Evolutionary conservation across 2,329 filamentous ascomycete species (phyloP), one percentile per base, ranked within the genome.

Genomic region (Cytospora chrysosperma): DNA sequence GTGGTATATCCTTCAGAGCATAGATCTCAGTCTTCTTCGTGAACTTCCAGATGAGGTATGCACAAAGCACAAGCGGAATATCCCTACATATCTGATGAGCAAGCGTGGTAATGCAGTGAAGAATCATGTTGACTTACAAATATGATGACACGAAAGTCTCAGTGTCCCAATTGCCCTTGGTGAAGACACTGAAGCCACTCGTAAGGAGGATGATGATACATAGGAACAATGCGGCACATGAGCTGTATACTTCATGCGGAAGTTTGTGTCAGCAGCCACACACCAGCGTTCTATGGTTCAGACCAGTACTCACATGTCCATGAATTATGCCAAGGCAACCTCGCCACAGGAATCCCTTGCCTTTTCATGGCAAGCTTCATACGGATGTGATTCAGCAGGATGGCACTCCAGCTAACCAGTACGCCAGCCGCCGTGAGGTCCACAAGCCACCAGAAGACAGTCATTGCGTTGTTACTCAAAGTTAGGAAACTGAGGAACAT

Each of bases 171-270:
- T 84, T 82, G 2, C 85, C 85, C 40, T 74, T 75, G 1, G 84
- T 86, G 64, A 89, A 89, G 4, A 85, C 83, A 2, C 77, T 70
- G 68, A 92, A 92, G 0, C 89, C 89, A 43, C 86, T 85, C 4
- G 90, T 92, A 49, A 92, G 78, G 4, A 93, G 76, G 65, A 92
- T 88, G 49, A 89, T 73, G 30, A 87, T 76, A 70, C 82, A 85
- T 78, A 88, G 84, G 65, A 79, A 71, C 6, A 93, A 77, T 0
- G 85, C 84, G 10, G 77, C 74, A 68, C 81, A 88, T 0, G 90
- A 90, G 15, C 81, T 83, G 67, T 86, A 87, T 15, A 80, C 84
- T 87, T 61, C 9, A 10, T 19, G 17, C 12, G 34, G 24, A 32
- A 17, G 17, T 7, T 2, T 52, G 57, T n/a, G 67, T 56, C 32